Percentiles rank a stretch among this genome's conserved stretches.
Conservation (phyloP, 257 asterid species). For the Ophiorrhiza pumila region DNA sequence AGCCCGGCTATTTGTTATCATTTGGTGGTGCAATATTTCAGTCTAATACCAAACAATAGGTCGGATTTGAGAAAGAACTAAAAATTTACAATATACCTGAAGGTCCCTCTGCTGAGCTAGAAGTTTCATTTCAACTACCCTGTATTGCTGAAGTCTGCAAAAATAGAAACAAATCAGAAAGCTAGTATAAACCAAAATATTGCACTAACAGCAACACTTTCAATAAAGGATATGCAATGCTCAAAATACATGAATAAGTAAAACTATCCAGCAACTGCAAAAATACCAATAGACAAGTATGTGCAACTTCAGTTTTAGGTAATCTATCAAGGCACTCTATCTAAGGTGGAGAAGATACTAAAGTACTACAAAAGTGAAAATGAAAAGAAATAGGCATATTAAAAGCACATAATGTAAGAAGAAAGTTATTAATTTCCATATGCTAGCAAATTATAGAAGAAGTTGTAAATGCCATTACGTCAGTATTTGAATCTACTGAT, state of each 20-base stretch:
- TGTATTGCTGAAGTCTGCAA: slow-evolving; percentile 55
- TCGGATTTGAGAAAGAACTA: neutral
- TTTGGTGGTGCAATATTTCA: neutral
- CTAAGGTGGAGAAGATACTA: neutral
- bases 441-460: neutral
- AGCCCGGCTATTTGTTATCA: neutral
- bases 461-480: neutral
- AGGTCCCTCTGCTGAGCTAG: slow-evolving; percentile 54
- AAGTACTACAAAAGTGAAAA: neutral
- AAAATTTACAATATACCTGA: slow-evolving; percentile 41
- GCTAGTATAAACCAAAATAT: neutral
- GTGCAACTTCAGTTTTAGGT: neutral
- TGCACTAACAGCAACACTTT: neutral
- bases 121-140: slow-evolving; percentile 60
- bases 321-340: neutral
- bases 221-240: too few species aligned
- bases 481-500: neutral
- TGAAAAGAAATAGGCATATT: neutral
- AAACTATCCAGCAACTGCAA: neutral
- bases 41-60: neutral
- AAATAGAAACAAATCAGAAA: neutral
- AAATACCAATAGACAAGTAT: neutral
- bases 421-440: neutral
- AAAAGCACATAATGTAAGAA: neutral
- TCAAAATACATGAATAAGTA: neutral